Conservation (phyloP, 371 early-diverging fungal species). For the Apophysomyces ossiformis region DNA sequence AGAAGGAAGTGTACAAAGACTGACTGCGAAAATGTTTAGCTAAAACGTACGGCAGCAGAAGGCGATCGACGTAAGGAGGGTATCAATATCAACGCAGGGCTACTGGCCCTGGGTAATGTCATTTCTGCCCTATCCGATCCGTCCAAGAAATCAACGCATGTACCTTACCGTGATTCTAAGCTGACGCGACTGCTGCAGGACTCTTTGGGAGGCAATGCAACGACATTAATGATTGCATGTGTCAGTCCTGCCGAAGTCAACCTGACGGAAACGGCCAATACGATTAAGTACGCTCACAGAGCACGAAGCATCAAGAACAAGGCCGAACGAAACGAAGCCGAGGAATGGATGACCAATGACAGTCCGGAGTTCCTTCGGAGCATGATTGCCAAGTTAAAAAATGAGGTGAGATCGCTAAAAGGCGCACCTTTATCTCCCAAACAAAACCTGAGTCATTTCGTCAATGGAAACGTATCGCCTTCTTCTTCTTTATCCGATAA, state of each 20-base stretch:
- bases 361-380: slow-evolving; percentile 61
- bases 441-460: slow-evolving; percentile 14
- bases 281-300: slow-evolving; percentile 91
- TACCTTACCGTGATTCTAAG: slow-evolving; percentile 98
- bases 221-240: slow-evolving; percentile 95
- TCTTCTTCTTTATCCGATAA: slow-evolving; percentile 26
- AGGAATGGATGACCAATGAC: slow-evolving; percentile 66
- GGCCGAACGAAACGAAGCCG: slow-evolving; percentile 70
- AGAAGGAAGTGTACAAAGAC: neutral
- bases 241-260: slow-evolving; percentile 81
- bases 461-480: slow-evolving; percentile 22
- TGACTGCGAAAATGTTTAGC: slow-evolving; percentile 1
- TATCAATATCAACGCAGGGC: slow-evolving; percentile 97
- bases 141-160: slow-evolving; percentile 58
- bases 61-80: slow-evolving; percentile 97
- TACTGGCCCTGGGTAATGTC: slow-evolving; percentile 99
- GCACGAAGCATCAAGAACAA: slow-evolving; percentile 88
- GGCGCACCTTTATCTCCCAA: slow-evolving; percentile 9
- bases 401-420: slow-evolving; percentile 54
- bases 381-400: slow-evolving; percentile 61
- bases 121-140: slow-evolving; percentile 94
- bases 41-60: slow-evolving; percentile 93
- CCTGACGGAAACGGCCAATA: slow-evolving; percentile 89
- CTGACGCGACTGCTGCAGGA: slow-evolving; percentile 97
- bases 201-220: slow-evolving; percentile 93